Base-by-base conservation (phyloP, 192 early-diverging fungal species). In the Podila minutissima region DNA sequence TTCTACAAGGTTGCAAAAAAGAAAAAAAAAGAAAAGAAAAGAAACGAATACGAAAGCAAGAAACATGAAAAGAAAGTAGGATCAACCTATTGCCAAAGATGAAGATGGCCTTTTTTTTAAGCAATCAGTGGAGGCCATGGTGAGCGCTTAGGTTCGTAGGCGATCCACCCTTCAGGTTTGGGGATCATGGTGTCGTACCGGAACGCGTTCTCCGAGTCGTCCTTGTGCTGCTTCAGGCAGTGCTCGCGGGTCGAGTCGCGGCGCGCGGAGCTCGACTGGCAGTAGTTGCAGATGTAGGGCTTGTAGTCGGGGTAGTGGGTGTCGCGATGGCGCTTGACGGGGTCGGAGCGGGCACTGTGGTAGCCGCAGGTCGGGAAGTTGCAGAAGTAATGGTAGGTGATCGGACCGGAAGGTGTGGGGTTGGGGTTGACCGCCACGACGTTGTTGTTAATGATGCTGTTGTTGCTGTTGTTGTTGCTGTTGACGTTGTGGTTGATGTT, bases 281-380 rank as follows among this genome's bases (percentile, higher is more conserved):
- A 81, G 48, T 81, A 81, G 32, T 81, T 81, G 71, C 77, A 81
- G 22, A 31, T 81, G 57, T 81, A 81, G 5, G 77, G 77, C 62
- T 81, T 81, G 58, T 81, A 81, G 51, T 81, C 77, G 0, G 77
- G 77, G 55, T 73, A 81, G n/a, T 81, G 77, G 4, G 77, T 81
- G 46, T 81, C 77, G 4, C 77, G 33, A 31, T 81, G 77, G 11
- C 77, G 60, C 67, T 81, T 81, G 15, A 81, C 77, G n/a, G 77
- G 77, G 22, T 81, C 77, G 6, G 77, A 81, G 24, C 77, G 71
- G 32, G 77, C 77, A 35, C 71, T 73, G 67, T 81, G 77, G 48
- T 81, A 81, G 41, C 72, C 77, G 46, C 77, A 81, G 2, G 71
- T 81, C 0, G 77, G 77, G 33, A 81, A 81, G 49, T 81, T 81